Evolutionary conservation across 192 early-diverging fungal species (phyloP).

Genomic region (Anaeromyces robustus): DNA sequence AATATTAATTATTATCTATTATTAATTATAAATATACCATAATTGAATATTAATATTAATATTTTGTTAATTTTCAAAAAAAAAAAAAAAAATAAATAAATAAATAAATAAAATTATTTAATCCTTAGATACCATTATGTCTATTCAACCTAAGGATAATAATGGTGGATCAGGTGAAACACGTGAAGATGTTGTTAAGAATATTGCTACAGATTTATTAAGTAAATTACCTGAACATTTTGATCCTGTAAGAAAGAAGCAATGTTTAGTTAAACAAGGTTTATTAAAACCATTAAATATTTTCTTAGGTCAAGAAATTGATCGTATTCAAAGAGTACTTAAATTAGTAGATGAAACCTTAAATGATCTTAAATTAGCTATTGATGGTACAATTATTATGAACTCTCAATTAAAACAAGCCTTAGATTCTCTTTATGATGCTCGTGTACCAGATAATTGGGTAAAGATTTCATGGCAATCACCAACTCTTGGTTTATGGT

Average conservation of each 20-base stretch:
- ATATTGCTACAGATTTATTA: conserved; percentile 38
- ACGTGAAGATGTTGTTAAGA: conserved; percentile 44
- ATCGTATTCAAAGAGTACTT: conserved; percentile 46
- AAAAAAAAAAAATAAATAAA: no score
- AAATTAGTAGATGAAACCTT: conserved; percentile 29
- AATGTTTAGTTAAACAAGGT: conserved; percentile 29
- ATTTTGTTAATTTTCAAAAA: no score
- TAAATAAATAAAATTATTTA: no score
- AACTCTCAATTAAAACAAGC: conserved; percentile 38
- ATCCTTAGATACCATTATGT: conserved; percentile 36
- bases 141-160: conserved; percentile 49
- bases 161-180: conserved; percentile 37
- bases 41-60: no score
- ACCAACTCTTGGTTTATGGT: conserved; percentile 41
- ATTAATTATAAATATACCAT: no score
- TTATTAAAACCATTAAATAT: conserved; percentile 40
- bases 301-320: conserved; percentile 47
- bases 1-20: no score
- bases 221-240: conserved; percentile 44
- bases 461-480: conserved; percentile 41
- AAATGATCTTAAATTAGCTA: conserved; percentile 41
- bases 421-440: conserved; percentile 46
- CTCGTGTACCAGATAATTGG: conserved; percentile 35
- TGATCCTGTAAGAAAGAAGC: conserved; percentile 34
- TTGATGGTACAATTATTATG: conserved; percentile 48